phyloP scores from a whole-genome alignment of 2,329 filamentous ascomycete genomes.

The Colletotrichum lini region DNA sequence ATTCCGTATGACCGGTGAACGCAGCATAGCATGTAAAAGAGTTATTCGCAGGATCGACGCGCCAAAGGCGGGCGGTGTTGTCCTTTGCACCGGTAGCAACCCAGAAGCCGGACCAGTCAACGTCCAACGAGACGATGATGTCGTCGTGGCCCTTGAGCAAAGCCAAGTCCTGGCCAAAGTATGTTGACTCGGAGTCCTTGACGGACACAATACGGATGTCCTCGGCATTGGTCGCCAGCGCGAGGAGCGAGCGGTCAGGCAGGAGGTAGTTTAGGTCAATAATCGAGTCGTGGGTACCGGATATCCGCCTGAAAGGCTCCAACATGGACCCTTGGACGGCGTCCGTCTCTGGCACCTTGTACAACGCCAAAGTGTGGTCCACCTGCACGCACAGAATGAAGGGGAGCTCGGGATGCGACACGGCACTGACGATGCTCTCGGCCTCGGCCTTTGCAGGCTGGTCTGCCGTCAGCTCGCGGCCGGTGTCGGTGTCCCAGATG shows the following conservation, averaged over 20 bases:
- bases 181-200: constrained; percentile 61
- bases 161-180: constrained; percentile 92
- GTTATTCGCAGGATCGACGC: constrained; percentile 81
- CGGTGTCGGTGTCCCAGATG: constrained; percentile 85
- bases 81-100: constrained; percentile 96
- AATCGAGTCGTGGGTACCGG: constrained; percentile 97
- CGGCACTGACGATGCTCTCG: constrained; percentile 79
- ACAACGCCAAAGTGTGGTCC: constrained; percentile 88
- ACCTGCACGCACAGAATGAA: constrained; percentile 87
- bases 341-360: constrained; percentile 64
- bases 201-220: constrained; percentile 90
- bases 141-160: constrained; percentile 92
- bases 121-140: constrained; percentile 94
- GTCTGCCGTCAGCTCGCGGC: constrained; percentile 83
- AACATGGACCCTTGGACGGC: constrained; percentile 47
- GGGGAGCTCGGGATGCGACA: constrained; percentile 75
- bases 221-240: constrained; percentile 94
- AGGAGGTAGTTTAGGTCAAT: constrained; percentile 94
- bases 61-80: constrained; percentile 93
- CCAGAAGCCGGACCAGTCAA: constrained; percentile 98
- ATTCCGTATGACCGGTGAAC: constrained; percentile 94
- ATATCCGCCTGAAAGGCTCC: constrained; percentile 81
- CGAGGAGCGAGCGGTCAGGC: constrained; percentile 84
- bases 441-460: constrained; percentile 74
- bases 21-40: constrained; percentile 85